Base-by-base conservation (phyloP, 345 rosid genomes). In the Populus alba region DNA sequence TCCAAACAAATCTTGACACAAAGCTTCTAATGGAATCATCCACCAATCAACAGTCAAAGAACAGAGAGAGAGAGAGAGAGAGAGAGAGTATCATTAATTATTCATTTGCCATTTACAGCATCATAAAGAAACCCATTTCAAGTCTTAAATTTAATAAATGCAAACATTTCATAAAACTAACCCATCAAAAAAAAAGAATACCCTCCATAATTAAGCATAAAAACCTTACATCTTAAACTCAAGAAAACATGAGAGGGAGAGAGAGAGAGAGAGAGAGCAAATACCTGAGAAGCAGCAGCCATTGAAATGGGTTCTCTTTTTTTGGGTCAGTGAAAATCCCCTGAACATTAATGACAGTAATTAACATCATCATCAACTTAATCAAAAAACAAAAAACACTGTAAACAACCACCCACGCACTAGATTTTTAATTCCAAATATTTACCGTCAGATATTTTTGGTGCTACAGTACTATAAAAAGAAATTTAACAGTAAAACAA, bases 201-300 rank as follows among this genome's bases (percentile, higher is more conserved):
- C 0, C 11, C 11, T n/a, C 29, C 63, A n/a, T 57, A 57, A 57
- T n/a, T 57, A n/a, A 9, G 1, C 29, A 59, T 5, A 59, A 10
- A 57, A 57, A 23, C 5, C 25, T 12, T 59, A 1, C 63, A 23
- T 59, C 63, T 9, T 59, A 59, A 59, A 23, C 25, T 59, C 29
- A 59, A 37, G 41, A 2, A 66, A 27, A 66, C n/a, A 33, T 18
- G 41, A 29, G 22, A 67, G 47, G 3, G 9, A 7, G 41, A 6
- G 9, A 1, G 39, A 1, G 39, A 37, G 43, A 9, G 17, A 12
- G 35, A 22, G 39, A 67, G 35, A 8, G 12, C 17, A 35, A 35
- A n/a, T 67, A 67, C 70, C 70, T 67, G 17, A 37, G 70, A 6
- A 66, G 41, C 41, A 31, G 38, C 70, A 35, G n/a, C 70, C 70